These are phyloP conservation scores for Epichloe sibirici DNA, from an alignment of 2,329 filamentous ascomycete species.

Conservation along the genomic window DNA sequence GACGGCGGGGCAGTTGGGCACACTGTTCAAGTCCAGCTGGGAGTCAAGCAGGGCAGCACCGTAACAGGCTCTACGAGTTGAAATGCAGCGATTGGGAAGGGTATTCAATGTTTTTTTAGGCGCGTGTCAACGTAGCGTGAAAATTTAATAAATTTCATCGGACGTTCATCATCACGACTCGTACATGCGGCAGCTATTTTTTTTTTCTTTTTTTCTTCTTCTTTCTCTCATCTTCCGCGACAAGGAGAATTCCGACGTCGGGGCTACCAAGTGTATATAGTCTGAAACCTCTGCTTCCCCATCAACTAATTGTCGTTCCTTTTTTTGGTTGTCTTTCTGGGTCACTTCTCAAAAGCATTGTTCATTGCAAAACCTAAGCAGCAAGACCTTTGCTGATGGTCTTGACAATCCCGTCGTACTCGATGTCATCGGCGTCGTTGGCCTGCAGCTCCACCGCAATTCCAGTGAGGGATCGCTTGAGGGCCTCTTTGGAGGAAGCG, in stretches of 20 bases:
- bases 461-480: slow-evolving; percentile 68
- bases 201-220: not conserved
- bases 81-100: not conserved
- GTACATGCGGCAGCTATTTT: not conserved
- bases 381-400: slow-evolving; percentile 51
- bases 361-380: slow-evolving; percentile 21
- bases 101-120: not conserved
- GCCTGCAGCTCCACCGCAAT: slow-evolving; percentile 69
- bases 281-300: not conserved
- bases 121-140: not conserved
- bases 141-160: not conserved
- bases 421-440: slow-evolving; percentile 74
- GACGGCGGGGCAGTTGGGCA: slow-evolving; percentile 50
- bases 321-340: not conserved
- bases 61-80: slow-evolving; percentile 5
- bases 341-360: not conserved
- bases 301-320: not conserved
- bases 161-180: not conserved
- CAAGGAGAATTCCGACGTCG: slow-evolving; percentile 2
- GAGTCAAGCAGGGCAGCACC: slow-evolving; percentile 29
- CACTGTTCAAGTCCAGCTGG: slow-evolving; percentile 62
- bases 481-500: slow-evolving; percentile 75
- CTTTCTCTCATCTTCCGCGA: not conserved
- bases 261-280: slow-evolving; percentile 2
- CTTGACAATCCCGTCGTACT: slow-evolving; percentile 59